Evolutionary conservation across 202 grass and related monocot species (phyloP), one percentile per base, ranked within the genome.

Genomic region (Setaria viridis): DNA sequence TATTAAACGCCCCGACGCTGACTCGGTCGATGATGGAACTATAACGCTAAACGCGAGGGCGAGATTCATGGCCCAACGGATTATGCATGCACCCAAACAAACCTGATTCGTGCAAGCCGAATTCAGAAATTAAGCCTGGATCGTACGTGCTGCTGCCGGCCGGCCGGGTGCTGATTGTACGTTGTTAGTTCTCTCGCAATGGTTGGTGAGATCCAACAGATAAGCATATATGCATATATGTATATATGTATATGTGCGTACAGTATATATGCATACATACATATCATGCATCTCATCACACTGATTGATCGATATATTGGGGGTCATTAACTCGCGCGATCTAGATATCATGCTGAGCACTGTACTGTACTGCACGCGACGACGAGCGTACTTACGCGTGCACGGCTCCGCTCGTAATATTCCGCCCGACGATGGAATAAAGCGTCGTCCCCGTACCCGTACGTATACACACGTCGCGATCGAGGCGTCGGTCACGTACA

Each of bases 401-500:
- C 58, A 83, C 69, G 80, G 15, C 34, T 37, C 55, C 5, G 43
- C 55, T 74, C 69, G 2, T 63, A 62, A 73, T 82, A 82, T 50
- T 72, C 80, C 72, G 67, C 42, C 42, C 54, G 39, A 41, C 39
- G 39, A 46, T 62, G 10, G 30, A 82, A 82, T 72, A 69, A 47
- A 72, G 29, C 68, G n/a, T 42, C 39, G 39, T 6, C 39, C 39
- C 39, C 39, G 39, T 6, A 9, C 34, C 2, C 19, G 75, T 62
- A 62, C 56, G 35, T 58, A 42, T 35, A 7, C 35, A 37, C 16
- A 30, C 19, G 75, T 15, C 1, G 25, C 4, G 62, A 64, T 64
- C 29, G 54, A 29, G 55, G 59, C 25, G 37, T 29, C n/a, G n/a
- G 11, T 7, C 25, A 14, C 12, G 54, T 48, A 59, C 39, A 20